A percentile compares a stretch with the other conserved stretches of the same genome.
phyloP scores from a whole-genome alignment of 176 grass and related monocot genomes.

The Triticum timopheevii region DNA sequence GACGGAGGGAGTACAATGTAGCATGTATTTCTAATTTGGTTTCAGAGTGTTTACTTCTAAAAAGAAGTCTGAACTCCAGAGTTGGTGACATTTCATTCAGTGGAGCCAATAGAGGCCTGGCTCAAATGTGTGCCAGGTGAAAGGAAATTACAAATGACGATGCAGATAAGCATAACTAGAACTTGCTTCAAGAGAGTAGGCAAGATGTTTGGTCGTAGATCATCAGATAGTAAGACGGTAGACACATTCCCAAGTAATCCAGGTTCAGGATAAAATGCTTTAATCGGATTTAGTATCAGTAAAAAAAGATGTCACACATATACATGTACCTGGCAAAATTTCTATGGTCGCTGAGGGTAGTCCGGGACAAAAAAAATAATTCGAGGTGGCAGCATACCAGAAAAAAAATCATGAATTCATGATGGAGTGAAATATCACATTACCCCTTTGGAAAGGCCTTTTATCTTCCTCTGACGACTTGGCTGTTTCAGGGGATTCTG shows the following conservation, averaged over 20 bases:
- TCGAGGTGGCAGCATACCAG: neutral
- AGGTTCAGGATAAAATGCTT: neutral
- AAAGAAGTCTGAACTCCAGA: neutral
- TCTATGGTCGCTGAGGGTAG: neutral
- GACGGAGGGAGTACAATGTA: neutral
- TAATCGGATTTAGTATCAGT: neutral
- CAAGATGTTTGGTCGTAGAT: slow-evolving; percentile 4
- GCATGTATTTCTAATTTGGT: slow-evolving; percentile 26
- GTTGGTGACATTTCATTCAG: neutral
- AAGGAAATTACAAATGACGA: neutral
- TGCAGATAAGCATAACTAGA: neutral
- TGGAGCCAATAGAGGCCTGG: neutral
- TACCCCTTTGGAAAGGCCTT: slow-evolving; percentile 73
- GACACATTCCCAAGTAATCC: neutral
- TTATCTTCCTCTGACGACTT: slow-evolving; percentile 59
- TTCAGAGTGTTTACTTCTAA: neutral
- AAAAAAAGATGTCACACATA: neutral
- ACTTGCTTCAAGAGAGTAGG: neutral
- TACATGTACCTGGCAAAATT: neutral
- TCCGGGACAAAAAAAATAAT: neutral
- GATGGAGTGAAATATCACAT: slow-evolving; percentile 8
- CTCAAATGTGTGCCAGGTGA: slow-evolving; percentile 16
- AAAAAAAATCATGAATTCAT: neutral
- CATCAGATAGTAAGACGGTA: neutral
- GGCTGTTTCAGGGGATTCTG: slow-evolving; percentile 47